Conservation (phyloP, 2,329 filamentous ascomycete species). For the Xylaria sp. region DNA sequence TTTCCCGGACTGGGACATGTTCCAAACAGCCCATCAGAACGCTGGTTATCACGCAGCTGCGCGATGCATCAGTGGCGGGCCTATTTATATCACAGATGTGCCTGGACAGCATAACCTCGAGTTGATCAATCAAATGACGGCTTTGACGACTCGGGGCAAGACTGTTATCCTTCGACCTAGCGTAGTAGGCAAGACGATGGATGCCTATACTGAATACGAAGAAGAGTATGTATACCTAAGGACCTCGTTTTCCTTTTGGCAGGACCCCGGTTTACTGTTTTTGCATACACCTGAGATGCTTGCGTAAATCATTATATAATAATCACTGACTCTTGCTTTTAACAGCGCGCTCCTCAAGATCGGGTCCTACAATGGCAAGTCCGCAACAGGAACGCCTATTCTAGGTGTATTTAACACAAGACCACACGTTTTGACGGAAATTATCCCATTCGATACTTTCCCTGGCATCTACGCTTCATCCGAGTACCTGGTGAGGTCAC, state of each 20-base stretch:
- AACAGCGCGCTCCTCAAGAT: conserved; percentile 74
- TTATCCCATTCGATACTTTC: conserved; percentile 78
- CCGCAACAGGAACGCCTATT: conserved; percentile 77
- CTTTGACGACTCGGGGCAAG: conserved; percentile 73
- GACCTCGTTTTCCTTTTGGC: background rate
- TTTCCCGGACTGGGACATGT: conserved; percentile 84
- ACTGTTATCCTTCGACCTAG: conserved; percentile 86
- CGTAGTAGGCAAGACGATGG: conserved; percentile 75
- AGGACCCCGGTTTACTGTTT: background rate
- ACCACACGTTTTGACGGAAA: conserved; percentile 68
- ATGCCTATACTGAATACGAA: conserved; percentile 80
- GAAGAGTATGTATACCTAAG: conserved; percentile 59
- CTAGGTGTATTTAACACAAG: conserved; percentile 88
- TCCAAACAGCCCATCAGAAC: conserved; percentile 73
- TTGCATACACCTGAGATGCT: background rate
- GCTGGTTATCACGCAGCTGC: conserved; percentile 90
- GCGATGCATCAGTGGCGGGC: conserved; percentile 88
- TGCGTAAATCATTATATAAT: background rate
- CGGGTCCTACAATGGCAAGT: conserved; percentile 77
- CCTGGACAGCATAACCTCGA: conserved; percentile 82
- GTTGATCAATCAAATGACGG: conserved; percentile 85
- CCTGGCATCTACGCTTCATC: conserved; percentile 70
- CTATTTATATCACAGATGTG: conserved; percentile 92
- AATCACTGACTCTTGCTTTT: conserved; percentile 7
- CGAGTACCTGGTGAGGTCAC: conserved; percentile 78